Evolutionary conservation across 2,329 filamentous ascomycete genomes (phyloP), one percentile per base, ranked within the genome.

Genomic region (Colletotrichum paranaense): DNA sequence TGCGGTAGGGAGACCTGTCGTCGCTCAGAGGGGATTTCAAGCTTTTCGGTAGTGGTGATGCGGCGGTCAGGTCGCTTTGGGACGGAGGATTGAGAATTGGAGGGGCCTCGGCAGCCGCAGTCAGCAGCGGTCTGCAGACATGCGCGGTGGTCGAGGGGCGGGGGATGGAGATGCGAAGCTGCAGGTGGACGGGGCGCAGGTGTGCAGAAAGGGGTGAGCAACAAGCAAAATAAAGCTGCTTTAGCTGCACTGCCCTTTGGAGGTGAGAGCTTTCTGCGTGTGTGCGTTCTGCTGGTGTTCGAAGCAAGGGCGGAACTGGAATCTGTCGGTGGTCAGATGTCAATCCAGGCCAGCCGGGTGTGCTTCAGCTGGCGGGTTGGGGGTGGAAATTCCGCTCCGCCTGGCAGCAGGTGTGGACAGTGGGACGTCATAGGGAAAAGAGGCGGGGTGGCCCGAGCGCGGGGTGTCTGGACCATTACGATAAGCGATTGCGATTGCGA

Each of bases 241-340:
- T 38, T 55, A 42, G 58, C 65, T 64, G 59, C 60, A 62, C 67
- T 73, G 60, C 60, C 42, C 70, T 69, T 56, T 22, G 56, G 11
- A 28, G 59, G 26, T 32, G 52, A 30, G 60, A 11, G 42, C 22
- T 30, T 35, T 12, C 49, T 63, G 59, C 19, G 35, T 6, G 35
- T 46, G 12, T 60, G 32, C 24, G 12, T 46, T 73, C 60, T 69
- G 55, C 26, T 56, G 59, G 26, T 28, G 53, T 56, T 28, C 52
- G 32, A 72, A 66, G 68, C 67, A 65, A 66, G 70, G 70, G 70
- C 60, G 67, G 67, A 60, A 70, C 30, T 64, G 28, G 49, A 55
- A 56, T 42, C 22, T 65, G 55, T 58, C 55, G 66, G 70, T 70
- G 67, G 67, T 73, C 70, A 73, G 60, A 73, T 73, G 70, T 57